These are phyloP conservation scores for Teunomyces tritomae DNA, from an alignment of 805 yeast species.

Conservation along the genomic window DNA sequence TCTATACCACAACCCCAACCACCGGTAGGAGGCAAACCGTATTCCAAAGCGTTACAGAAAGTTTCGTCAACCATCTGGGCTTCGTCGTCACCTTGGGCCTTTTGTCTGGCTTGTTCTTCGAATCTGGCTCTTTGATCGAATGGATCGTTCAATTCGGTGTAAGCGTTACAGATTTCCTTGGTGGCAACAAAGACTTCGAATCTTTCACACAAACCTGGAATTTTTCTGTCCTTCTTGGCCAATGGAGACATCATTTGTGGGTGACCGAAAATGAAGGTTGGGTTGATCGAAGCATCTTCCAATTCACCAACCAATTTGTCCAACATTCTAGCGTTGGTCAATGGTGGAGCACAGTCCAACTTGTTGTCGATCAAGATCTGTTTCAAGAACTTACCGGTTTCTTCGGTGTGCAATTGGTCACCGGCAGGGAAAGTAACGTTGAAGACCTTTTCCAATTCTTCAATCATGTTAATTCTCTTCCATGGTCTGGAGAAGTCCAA, in stretches of 20 bases:
- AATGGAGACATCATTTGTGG: conserved; percentile 99
- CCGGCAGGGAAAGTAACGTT: conserved; percentile 94
- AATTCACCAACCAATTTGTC: conserved; percentile 96
- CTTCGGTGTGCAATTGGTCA: conserved; percentile 88
- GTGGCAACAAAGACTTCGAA: conserved; percentile 98
- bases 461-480: conserved; percentile 98
- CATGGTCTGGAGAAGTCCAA: conserved; percentile 94
- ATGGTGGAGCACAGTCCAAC: conserved; percentile 85
- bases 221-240: conserved; percentile 91
- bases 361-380: conserved; percentile 72
- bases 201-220: conserved; percentile 95
- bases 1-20: conserved; percentile 99
- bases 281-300: conserved; percentile 93
- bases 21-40: conserved; percentile 98
- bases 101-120: conserved; percentile 98
- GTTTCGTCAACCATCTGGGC: conserved; percentile 96
- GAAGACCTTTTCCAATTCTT: conserved; percentile 84
- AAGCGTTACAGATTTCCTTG: conserved; percentile 96
- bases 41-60: conserved; percentile 96
- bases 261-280: conserved; percentile 97
- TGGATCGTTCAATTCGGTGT: conserved; percentile 98
- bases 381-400: conserved; percentile 88
- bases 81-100: conserved; percentile 98
- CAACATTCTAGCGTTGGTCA: conserved; percentile 97
- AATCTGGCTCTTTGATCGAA: conserved; percentile 96